Evolutionary conservation across 345 rosid genomes (phyloP).

Genomic region (Salix exigua): DNA sequence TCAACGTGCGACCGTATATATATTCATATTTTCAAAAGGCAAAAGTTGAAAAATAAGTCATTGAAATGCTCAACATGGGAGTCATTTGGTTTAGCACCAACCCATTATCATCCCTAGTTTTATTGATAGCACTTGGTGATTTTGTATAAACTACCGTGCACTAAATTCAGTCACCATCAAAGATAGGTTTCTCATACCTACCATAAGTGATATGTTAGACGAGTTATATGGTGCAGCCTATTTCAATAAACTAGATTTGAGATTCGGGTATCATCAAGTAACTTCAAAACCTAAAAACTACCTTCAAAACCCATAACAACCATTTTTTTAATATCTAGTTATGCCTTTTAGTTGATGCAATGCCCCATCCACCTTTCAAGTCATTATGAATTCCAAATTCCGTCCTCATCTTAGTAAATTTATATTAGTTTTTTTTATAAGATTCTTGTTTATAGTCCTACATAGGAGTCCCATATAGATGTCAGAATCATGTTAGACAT

Average conservation of each 20-base stretch:
- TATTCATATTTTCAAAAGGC: neutral
- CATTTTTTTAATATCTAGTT: neutral
- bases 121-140: neutral
- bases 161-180: neutral
- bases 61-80: neutral
- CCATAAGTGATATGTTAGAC: neutral
- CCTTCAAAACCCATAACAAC: neutral
- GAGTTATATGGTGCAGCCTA: neutral
- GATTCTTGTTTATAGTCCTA: neutral
- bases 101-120: neutral
- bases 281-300: neutral
- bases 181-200: neutral
- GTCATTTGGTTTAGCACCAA: neutral
- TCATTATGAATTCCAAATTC: neutral
- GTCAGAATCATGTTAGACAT: neutral
- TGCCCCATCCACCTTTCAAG: too few relatives aligned
- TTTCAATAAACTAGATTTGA: neutral
- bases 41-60: neutral
- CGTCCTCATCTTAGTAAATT: neutral
- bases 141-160: neutral
- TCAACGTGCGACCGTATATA: neutral
- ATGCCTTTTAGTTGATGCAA: neutral
- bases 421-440: neutral
- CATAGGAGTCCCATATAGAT: neutral
- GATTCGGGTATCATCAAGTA: neutral